phyloP scores from a whole-genome alignment of 2,329 filamentous ascomycete species.

The Aureobasidium sp. region DNA sequence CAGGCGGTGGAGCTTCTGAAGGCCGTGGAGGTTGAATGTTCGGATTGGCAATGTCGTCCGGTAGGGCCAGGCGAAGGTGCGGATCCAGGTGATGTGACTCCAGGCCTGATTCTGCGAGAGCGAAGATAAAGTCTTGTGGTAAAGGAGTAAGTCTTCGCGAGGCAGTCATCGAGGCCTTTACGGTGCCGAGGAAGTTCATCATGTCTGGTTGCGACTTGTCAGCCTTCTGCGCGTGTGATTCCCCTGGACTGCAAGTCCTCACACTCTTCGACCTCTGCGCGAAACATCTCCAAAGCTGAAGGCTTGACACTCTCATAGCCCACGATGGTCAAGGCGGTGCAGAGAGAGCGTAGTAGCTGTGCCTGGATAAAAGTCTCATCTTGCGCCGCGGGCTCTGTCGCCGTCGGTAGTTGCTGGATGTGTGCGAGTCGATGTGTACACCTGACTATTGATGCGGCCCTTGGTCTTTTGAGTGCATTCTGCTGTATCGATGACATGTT shows the following conservation, averaged over 20 bases:
- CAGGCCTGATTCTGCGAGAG: conserved; percentile 42
- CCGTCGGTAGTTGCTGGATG: conserved; percentile 30
- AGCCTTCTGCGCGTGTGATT: conserved; percentile 45
- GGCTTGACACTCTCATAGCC: conserved; percentile 64
- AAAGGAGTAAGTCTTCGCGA: conserved; percentile 62
- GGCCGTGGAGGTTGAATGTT: conserved; percentile 46
- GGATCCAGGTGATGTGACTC: conserved; percentile 33
- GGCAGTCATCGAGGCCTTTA: conserved; percentile 64
- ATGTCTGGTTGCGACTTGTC: conserved; percentile 48
- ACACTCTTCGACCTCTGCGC: conserved; percentile 61
- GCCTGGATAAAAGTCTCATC: conserved; percentile 60
- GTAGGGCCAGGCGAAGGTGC: conserved; percentile 43
- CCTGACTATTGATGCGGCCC: background rate
- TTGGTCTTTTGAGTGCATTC: conserved; percentile 21
- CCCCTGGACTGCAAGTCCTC: background rate
- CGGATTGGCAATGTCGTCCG: conserved; percentile 40
- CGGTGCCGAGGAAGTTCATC: conserved; percentile 57
- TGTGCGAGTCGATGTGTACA: conserved; percentile 15
- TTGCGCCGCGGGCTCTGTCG: conserved; percentile 42
- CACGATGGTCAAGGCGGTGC: conserved; percentile 53
- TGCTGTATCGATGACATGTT: conserved; percentile 9
- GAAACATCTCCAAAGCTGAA: conserved; percentile 62
- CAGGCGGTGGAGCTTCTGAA: conserved; percentile 43
- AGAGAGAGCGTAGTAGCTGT: conserved; percentile 62
- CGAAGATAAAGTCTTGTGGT: conserved; percentile 64